Evolutionary conservation across 345 rosid species (phyloP).

Genomic region (Adansonia digitata): DNA sequence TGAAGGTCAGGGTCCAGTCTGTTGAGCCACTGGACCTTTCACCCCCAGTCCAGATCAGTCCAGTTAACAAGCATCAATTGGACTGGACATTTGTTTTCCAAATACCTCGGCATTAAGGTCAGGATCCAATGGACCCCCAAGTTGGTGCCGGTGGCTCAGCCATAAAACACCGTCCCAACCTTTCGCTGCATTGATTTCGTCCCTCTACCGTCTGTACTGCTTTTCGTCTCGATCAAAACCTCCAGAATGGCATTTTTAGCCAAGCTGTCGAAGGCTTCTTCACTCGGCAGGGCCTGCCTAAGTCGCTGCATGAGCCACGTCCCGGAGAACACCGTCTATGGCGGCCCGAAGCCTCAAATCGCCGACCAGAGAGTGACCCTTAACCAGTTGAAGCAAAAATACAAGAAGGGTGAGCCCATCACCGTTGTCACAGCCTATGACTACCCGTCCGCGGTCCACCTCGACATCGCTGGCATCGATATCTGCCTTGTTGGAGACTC

Average conservation of each 20-base stretch:
- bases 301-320: conserved; percentile 64
- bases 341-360: conserved; percentile 64
- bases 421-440: conserved; percentile 81
- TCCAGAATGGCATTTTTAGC: conserved; percentile 1
- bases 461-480: conserved; percentile 81
- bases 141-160: too few relatives aligned
- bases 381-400: conserved; percentile 43
- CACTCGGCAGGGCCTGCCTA: conserved; percentile 11
- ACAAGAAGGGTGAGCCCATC: conserved; percentile 61
- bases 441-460: conserved; percentile 80
- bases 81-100: background rate
- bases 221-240: background rate
- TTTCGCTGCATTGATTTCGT: too few relatives aligned
- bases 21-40: background rate
- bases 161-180: too few relatives aligned
- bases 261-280: background rate
- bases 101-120: too few relatives aligned
- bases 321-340: conserved; percentile 80
- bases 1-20: too few relatives aligned
- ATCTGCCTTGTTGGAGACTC: conserved; percentile 88
- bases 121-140: too few relatives aligned
- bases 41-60: background rate
- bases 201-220: too few relatives aligned
- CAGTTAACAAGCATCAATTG: too few relatives aligned
- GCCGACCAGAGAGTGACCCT: conserved; percentile 65